These are phyloP conservation scores for Leersia perrieri DNA, from an alignment of 176 grass and related monocot species.

Conservation along the genomic window DNA sequence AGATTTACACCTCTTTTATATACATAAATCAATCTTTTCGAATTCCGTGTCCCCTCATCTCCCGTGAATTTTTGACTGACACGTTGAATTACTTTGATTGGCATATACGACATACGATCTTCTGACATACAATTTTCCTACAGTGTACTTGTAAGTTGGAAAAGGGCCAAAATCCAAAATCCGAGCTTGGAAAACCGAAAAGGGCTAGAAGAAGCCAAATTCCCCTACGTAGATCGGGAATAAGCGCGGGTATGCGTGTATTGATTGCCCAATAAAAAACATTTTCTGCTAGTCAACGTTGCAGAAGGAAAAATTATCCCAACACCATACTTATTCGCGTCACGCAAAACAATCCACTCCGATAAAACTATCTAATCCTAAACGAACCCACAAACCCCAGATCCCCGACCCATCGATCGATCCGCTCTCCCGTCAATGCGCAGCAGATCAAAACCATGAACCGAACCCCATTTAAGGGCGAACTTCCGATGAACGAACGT, in stretches of 20 bases:
- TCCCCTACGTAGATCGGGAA: neutral
- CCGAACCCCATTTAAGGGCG: neutral
- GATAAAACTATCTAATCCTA: neutral
- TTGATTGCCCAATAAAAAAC: neutral
- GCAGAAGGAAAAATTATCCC: neutral
- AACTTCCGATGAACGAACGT: neutral
- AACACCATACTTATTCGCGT: neutral
- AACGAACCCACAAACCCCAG: neutral
- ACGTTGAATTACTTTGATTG: neutral
- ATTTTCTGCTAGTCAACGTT: neutral
- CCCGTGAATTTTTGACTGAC: neutral
- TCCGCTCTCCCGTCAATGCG: conserved; percentile 22
- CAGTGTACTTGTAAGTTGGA: neutral
- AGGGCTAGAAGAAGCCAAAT: neutral
- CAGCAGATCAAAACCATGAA: neutral
- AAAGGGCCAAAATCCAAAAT: conserved; percentile 17
- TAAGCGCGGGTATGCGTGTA: neutral
- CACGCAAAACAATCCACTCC: neutral
- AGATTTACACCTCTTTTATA: neutral
- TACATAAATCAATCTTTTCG: neutral
- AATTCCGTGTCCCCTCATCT: neutral
- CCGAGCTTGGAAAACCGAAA: neutral
- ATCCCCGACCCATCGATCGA: conserved; percentile 26
- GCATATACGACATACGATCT: neutral
- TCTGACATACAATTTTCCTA: neutral